A percentile compares a stretch with the other conserved stretches of the same genome.
phyloP scores from a whole-genome alignment of 1,284 basidiomycete species.

The Taiwanofungus camphoratus region DNA sequence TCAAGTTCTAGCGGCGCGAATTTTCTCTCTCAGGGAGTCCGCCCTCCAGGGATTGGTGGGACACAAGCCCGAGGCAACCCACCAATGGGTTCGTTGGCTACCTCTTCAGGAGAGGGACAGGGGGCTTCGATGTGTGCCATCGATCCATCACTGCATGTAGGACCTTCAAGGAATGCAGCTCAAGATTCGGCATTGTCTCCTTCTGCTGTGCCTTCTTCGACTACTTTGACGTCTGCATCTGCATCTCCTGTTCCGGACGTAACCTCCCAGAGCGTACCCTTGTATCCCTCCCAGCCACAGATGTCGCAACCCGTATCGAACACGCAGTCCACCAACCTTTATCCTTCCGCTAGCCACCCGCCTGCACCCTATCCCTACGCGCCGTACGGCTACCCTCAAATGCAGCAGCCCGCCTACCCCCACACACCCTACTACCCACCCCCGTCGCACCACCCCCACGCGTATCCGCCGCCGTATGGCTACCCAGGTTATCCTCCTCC shows the following conservation, averaged over 20 bases:
- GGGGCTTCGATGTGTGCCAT: too few relatives aligned
- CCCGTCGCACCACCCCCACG: constrained; percentile 18
- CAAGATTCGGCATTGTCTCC: too few relatives aligned
- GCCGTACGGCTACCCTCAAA: constrained; percentile 21
- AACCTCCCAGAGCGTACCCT: background rate
- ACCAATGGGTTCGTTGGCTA: constrained; percentile 21
- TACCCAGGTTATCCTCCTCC: constrained; percentile 37
- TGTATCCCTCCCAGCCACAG: constrained; percentile 3
- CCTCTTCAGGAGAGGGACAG: constrained; percentile 5
- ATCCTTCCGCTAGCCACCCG: constrained; percentile 11
- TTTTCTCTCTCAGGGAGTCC: constrained; percentile 19
- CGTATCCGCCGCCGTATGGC: constrained; percentile 23
- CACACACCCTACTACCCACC: constrained; percentile 50
- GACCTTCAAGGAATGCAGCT: too few relatives aligned
- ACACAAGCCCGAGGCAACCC: too few relatives aligned
- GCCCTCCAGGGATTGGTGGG: constrained; percentile 23
- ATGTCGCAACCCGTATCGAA: constrained; percentile 9
- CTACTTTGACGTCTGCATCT: too few relatives aligned
- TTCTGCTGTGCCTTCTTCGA: background rate
- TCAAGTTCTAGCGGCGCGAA: constrained; percentile 4
- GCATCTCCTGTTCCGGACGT: too few relatives aligned
- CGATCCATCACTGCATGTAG: too few relatives aligned
- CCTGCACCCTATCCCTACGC: constrained; percentile 26
- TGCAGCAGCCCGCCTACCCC: constrained; percentile 47
- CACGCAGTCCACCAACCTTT: constrained; percentile 13